These are phyloP conservation scores for Salvia sclarea DNA, from an alignment of 305 asterid species.

Conservation along the genomic window DNA sequence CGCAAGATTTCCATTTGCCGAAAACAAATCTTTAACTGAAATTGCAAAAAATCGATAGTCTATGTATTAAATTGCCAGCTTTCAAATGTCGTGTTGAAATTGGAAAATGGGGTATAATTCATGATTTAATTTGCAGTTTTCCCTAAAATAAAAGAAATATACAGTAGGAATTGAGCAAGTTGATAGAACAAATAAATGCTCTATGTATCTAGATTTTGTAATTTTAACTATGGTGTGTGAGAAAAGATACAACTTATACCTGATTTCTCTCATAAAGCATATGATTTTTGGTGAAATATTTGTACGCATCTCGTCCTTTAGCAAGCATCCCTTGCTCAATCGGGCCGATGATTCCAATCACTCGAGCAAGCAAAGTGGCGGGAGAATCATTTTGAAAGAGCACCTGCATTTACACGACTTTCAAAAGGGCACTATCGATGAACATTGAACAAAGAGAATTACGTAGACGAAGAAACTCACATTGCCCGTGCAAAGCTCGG, in stretches of 20 bases:
- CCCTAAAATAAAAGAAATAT: not conserved
- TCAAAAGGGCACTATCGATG: too few relatives aligned
- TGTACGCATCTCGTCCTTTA: conserved; percentile 84
- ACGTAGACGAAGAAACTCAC: conserved; percentile 56
- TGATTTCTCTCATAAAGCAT: conserved; percentile 96
- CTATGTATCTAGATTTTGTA: not conserved
- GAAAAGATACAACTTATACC: conserved; percentile 47
- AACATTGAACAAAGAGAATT: too few relatives aligned
- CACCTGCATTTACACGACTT: conserved; percentile 48
- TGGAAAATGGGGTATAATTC: too few relatives aligned
- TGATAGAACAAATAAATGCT: not conserved
- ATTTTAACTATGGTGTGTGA: too few relatives aligned
- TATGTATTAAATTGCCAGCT: too few relatives aligned
- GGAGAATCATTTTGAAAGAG: conserved; percentile 98
- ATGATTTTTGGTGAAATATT: conserved; percentile 91
- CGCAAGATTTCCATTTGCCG: too few relatives aligned
- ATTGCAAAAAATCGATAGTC: too few relatives aligned
- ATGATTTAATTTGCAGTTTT: too few relatives aligned
- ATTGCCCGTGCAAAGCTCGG: conserved; percentile 98
- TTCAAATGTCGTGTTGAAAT: too few relatives aligned
- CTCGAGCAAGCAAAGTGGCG: conserved; percentile 95
- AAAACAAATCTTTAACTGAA: too few relatives aligned
- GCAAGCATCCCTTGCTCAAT: conserved; percentile 90
- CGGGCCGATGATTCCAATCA: conserved; percentile 82
- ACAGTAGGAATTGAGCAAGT: not conserved